phyloP scores from a whole-genome alignment of 495 filamentous ascomycete genomes.

The Chaetomium fimeti region DNA sequence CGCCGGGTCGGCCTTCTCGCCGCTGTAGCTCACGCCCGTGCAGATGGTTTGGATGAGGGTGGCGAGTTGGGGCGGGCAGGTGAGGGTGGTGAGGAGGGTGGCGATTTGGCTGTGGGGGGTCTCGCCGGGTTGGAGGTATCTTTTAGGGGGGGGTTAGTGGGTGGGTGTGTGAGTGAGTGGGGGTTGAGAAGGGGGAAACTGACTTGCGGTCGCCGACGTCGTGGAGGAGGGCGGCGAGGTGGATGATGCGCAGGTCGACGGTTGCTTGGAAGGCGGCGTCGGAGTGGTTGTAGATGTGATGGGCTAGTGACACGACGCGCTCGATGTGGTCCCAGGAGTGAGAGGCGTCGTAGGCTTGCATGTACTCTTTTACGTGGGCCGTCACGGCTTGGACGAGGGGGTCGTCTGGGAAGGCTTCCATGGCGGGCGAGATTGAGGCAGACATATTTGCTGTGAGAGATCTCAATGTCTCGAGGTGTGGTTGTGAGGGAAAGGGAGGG shows the following conservation, averaged over 20 bases:
- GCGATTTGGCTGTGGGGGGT: conserved; percentile 56
- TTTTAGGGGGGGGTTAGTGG: neutral
- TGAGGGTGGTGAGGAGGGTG: conserved; percentile 57
- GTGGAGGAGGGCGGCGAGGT: conserved; percentile 76
- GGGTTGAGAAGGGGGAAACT: neutral
- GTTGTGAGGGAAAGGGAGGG: neutral
- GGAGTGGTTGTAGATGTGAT: conserved; percentile 53
- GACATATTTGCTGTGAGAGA: neutral
- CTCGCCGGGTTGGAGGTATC: conserved; percentile 57
- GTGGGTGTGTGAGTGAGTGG: neutral
- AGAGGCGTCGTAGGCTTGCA: conserved; percentile 77
- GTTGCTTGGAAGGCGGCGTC: conserved; percentile 40
- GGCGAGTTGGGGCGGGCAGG: conserved; percentile 56
- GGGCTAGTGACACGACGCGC: conserved; percentile 72
- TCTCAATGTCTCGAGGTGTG: neutral
- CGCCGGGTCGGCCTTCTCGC: conserved; percentile 60
- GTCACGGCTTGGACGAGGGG: conserved; percentile 51
- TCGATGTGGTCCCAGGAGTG: conserved; percentile 83
- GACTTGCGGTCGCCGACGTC: conserved; percentile 82
- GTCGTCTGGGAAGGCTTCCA: conserved; percentile 37
- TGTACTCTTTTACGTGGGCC: conserved; percentile 64
- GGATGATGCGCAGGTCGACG: conserved; percentile 56
- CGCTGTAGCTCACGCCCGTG: conserved; percentile 72
- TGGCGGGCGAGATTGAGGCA: conserved; percentile 1
- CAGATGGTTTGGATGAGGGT: conserved; percentile 65